Conservation (phyloP, 176 grass and related monocot species). For the Poa annua region DNA sequence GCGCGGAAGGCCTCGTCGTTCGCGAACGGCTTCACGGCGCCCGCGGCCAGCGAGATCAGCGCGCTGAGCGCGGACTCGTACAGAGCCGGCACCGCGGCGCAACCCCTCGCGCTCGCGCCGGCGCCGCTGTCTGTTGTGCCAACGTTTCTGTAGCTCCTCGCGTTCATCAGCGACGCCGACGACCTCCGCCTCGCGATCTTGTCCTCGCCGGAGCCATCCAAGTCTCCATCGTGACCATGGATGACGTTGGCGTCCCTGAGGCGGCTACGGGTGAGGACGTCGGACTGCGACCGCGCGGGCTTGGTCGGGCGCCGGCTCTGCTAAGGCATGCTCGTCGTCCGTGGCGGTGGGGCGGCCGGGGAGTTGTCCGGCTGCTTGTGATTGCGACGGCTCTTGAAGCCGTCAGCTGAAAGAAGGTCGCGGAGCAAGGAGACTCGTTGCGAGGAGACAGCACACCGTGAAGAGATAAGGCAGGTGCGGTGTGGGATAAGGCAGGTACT, state of each 20-base stretch:
- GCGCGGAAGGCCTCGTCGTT: slow-evolving; percentile 52
- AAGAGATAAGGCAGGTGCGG: too few relatives aligned
- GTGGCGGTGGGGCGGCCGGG: neutral
- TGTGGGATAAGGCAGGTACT: too few relatives aligned
- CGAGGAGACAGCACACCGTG: too few relatives aligned
- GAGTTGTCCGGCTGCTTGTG: slow-evolving; percentile 4
- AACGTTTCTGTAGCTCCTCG: slow-evolving; percentile 27
- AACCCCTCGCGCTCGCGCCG: neutral
- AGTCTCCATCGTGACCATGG: neutral
- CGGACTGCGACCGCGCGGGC: slow-evolving; percentile 53
- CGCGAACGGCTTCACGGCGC: slow-evolving; percentile 39
- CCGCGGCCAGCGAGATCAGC: slow-evolving; percentile 50
- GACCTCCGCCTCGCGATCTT: neutral
- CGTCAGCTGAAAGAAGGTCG: slow-evolving; percentile 52
- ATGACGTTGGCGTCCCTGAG: neutral
- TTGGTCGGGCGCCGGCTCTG: slow-evolving; percentile 38
- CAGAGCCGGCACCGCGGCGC: slow-evolving; percentile 38
- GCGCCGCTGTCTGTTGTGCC: neutral
- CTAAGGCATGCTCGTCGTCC: slow-evolving; percentile 45
- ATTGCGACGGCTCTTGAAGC: slow-evolving; percentile 53
- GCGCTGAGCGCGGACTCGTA: slow-evolving; percentile 60
- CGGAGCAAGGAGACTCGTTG: slow-evolving; percentile 52
- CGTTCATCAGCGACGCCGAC: slow-evolving; percentile 33
- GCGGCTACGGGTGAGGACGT: slow-evolving; percentile 43
- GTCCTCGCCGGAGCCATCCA: neutral